Evolutionary conservation across 2,329 filamentous ascomycete species (phyloP).

Genomic region (Colletotrichum tofieldiae): DNA sequence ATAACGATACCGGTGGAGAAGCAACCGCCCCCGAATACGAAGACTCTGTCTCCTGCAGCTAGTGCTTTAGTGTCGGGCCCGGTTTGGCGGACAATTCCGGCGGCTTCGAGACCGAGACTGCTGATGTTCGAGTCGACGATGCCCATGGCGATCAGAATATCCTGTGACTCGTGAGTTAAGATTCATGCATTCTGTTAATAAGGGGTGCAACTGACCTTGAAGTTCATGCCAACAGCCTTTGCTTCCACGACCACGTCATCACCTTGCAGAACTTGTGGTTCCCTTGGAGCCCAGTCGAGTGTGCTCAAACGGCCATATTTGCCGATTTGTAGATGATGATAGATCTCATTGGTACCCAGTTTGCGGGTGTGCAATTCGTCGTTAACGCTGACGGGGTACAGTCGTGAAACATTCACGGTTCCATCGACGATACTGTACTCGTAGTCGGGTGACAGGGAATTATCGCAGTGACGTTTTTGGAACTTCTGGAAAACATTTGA

Average conservation of each 20-base stretch:
- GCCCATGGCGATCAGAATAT: conserved; percentile 46
- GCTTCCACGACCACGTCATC: conserved; percentile 28
- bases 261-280: background rate
- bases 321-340: conserved; percentile 7
- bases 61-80: conserved; percentile 49
- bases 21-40: conserved; percentile 19
- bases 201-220: conserved; percentile 45
- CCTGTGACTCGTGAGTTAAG: background rate
- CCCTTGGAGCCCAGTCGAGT: conserved; percentile 12
- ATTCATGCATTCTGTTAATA: conserved; percentile 44
- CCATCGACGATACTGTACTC: conserved; percentile 14
- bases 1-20: conserved; percentile 24
- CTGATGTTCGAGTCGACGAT: conserved; percentile 35
- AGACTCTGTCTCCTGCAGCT: conserved; percentile 45
- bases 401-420: background rate
- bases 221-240: conserved; percentile 32
- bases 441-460: background rate
- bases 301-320: conserved; percentile 27
- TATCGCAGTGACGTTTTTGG: background rate
- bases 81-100: conserved; percentile 51
- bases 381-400: conserved; percentile 19
- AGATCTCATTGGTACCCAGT: background rate
- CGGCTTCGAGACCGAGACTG: conserved; percentile 50
- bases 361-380: background rate
- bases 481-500: conserved; percentile 5